Percentiles rank a stretch among this genome's conserved stretches.
Conservation (phyloP, 1,139 yeast species). For the Pichiaceae sp. region DNA sequence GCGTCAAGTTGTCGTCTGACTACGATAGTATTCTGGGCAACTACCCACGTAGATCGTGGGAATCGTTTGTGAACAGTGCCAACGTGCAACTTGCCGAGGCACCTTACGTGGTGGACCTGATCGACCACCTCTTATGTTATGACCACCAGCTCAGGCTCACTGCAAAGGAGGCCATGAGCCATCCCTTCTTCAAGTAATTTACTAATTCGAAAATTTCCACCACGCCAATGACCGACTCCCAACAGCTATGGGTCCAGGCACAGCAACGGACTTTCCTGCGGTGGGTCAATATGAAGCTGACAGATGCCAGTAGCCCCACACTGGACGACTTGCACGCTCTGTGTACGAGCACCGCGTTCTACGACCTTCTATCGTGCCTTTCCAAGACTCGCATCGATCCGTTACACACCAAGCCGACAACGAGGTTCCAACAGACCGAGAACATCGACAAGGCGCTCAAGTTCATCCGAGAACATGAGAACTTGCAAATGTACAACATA, state of each 20-base stretch:
- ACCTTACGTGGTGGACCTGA: conserved; percentile 68
- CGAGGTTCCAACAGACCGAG: conserved; percentile 54
- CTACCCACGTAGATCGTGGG: conserved; percentile 87
- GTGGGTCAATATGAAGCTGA: conserved; percentile 36
- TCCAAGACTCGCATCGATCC: conserved; percentile 23
- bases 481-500: conserved; percentile 45
- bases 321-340: conserved; percentile 35
- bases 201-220: not conserved
- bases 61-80: conserved; percentile 61
- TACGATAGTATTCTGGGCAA: conserved; percentile 71
- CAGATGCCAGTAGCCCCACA: conserved; percentile 8
- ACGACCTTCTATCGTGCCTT: conserved; percentile 22
- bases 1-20: conserved; percentile 67
- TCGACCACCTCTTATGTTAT: conserved; percentile 75
- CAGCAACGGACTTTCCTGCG: conserved; percentile 40
- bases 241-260: conserved; percentile 34
- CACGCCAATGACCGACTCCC: conserved; percentile 3
- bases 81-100: conserved; percentile 62
- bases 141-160: conserved; percentile 95
- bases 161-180: conserved; percentile 91
- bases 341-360: conserved; percentile 22
- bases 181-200: conserved; percentile 28
- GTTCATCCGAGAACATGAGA: conserved; percentile 42
- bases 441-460: conserved; percentile 51
- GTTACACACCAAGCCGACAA: conserved; percentile 36